Evolutionary conservation across 768 basidiomycete genomes (phyloP).

Genomic region (Amanita brunnescens): DNA sequence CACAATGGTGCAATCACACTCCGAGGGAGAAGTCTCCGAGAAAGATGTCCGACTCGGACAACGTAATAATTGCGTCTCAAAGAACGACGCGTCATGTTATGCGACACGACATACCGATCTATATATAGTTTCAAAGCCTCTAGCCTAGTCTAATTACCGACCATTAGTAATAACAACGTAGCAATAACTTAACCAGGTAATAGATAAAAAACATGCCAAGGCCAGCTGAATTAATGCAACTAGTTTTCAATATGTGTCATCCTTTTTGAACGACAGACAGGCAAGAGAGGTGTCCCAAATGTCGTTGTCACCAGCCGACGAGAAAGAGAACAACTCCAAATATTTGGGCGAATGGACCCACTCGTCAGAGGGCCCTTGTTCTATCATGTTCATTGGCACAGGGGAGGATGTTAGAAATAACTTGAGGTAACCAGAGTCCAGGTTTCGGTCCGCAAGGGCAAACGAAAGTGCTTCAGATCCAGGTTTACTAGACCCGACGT

Average conservation of each 20-base stretch:
- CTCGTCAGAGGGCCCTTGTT: conserved; percentile 26
- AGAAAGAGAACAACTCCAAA: conserved; percentile 3
- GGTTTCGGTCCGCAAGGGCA: conserved; percentile 26
- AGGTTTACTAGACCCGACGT: conserved; percentile 33
- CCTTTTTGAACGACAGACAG: conserved; percentile 18
- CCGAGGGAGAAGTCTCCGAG: no score
- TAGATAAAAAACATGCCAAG: neutral
- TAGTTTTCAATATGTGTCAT: neutral
- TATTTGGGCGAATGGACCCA: conserved; percentile 9
- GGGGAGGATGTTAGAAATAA: conserved; percentile 47
- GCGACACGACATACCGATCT: neutral
- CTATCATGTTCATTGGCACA: conserved; percentile 38
- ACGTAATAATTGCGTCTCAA: no score
- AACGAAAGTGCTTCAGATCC: conserved; percentile 43
- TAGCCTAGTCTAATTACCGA: no score
- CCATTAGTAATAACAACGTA: neutral
- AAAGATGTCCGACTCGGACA: no score
- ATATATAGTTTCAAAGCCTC: no score
- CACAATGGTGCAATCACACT: no score
- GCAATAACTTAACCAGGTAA: neutral
- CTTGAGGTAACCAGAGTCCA: conserved; percentile 46
- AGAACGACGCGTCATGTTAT: neutral
- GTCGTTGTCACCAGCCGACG: conserved; percentile 11
- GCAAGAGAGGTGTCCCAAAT: conserved; percentile 24
- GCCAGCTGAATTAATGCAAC: neutral